Evolutionary conservation across 2,329 filamentous ascomycete genomes (phyloP), one percentile per base, ranked within the genome.

Genomic region (Elsinoe necatrix): DNA sequence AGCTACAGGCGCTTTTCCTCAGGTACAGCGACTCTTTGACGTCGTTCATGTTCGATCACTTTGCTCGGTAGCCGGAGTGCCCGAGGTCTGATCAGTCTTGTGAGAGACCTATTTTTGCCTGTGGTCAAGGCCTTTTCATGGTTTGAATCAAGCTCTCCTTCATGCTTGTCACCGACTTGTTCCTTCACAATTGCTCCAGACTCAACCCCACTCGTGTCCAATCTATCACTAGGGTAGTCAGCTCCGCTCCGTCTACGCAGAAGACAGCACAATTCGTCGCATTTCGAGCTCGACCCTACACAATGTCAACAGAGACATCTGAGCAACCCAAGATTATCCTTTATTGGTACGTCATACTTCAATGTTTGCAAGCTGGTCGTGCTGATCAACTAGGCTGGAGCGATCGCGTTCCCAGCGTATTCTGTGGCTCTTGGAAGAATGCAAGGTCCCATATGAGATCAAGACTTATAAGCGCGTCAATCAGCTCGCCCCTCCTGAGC

Each of bases 361-460:
- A 2, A 54, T 27, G 7, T 9, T 23, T 41, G 11, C 20, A 16
- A n/a, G 1, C 12, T 37, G 11, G 4, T 37, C 12, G 14, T 35
- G 16, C 39, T 43, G 18, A 50, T 29, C 41, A 39, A 54, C 45
- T n/a, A 95, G 89, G 89, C 85, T 95, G 59, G 81, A 92, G 64
- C 77, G 86, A 63, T 95, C 89, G 57, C 86, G 90, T 63, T 83
- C 87, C 11, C 88, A 95, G 70, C 83, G 88, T 60, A 86, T 92
- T 58, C 75, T 93, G 43, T 95, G 88, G 87, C 83, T 95, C 5
- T 80, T 95, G 42, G 87, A 93, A 68, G 89, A 92, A 70, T 83
- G 93, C 60, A 79, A 86, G 42, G 71, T 95, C 31, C 79, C 85
- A 25, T 95, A 95, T 72, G 82, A 91, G 60, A 73, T 96, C 58